A percentile compares a stretch with the other conserved stretches of the same genome.
These are phyloP conservation scores for Eucalyptus erythrocorys DNA, from an alignment of 345 rosid genomes.

Conservation along the genomic window DNA sequence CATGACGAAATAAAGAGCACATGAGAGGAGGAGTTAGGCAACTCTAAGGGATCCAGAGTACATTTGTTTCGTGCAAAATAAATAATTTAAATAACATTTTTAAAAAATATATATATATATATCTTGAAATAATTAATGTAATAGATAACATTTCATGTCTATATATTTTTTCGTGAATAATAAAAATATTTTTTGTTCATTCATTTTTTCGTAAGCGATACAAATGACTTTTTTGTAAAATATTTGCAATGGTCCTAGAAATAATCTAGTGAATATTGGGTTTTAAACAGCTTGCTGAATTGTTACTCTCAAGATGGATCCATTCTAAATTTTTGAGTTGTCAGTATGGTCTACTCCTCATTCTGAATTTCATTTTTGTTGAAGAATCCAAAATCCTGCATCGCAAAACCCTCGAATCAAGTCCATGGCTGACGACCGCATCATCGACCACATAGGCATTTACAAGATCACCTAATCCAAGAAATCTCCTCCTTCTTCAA, in stretches of 20 bases:
- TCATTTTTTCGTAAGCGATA: accelerated
- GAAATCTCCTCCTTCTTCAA: too few species aligned
- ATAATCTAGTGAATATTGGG: not conserved
- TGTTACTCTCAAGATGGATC: not conserved
- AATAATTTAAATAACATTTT: too few species aligned
- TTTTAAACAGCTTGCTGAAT: not conserved
- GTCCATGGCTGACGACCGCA: not conserved
- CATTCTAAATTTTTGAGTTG: not conserved
- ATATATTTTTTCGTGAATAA: too few species aligned
- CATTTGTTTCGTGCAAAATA: too few species aligned
- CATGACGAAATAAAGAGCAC: not conserved
- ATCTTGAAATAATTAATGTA: too few species aligned
- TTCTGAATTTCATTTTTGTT: not conserved
- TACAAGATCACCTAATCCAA: too few species aligned
- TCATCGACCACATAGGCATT: too few species aligned
- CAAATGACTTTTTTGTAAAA: too few species aligned
- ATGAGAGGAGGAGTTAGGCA: not conserved
- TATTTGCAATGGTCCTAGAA: too few species aligned
- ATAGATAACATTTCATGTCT: too few species aligned
- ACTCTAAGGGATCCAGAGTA: not conserved
- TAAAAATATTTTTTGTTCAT: accelerated
- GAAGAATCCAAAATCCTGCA: not conserved
- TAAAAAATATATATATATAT: too few species aligned
- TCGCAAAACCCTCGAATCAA: not conserved
- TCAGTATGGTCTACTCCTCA: not conserved